Evolutionary conservation across 2,329 filamentous ascomycete species (phyloP), one percentile per base, ranked within the genome.

Genomic region (Madurella mycetomatis): DNA sequence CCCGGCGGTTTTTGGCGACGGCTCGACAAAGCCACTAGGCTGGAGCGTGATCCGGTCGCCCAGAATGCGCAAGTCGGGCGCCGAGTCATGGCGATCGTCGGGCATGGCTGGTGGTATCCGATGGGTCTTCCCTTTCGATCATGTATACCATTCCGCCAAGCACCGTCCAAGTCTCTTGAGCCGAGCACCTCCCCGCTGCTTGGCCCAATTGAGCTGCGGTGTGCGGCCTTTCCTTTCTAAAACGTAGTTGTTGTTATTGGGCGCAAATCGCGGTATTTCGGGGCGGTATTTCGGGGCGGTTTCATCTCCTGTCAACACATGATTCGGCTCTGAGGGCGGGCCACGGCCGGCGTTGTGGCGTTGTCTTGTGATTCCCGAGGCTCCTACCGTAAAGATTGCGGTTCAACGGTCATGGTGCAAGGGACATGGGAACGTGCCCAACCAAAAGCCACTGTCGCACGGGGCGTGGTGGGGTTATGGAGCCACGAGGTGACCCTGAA

Each of bases 11-110:
- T 47, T 54, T 46, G n/a, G 68, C 65, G 25, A 19, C 5, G 77
- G 73, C 66, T 83, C 80, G 54, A 85, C 76, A 65, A 81, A 88
- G 56, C 86, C 86, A 61, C 84, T 84, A 9, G 87, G 87, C 66
- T 90, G 87, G 40, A 92, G 80, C 1, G 85, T 90, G 62, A 91
- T 82, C 64, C 85, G 76, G 66, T 88, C 83, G 60, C 87, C 87
- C 9, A 90, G 75, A 61, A 92, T 90, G 69, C 90, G 85, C 50
- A 92, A 76, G 69, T 75, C 70, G 61, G 73, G 72, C 60, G 72
- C 66, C 11, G 70, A 64, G 57, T 74, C 69, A 46, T 71, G 69
- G 53, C 70, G 65, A 63, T 71, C 66, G 48, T 60, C 55, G 30
- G 53, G 17, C 75, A 77, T 77, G 50, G 46, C 18, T 4, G 32